A percentile compares a stretch with the other conserved stretches of the same genome.
phyloP scores from a whole-genome alignment of 768 basidiomycete genomes.

The Naganishia kalamii region DNA sequence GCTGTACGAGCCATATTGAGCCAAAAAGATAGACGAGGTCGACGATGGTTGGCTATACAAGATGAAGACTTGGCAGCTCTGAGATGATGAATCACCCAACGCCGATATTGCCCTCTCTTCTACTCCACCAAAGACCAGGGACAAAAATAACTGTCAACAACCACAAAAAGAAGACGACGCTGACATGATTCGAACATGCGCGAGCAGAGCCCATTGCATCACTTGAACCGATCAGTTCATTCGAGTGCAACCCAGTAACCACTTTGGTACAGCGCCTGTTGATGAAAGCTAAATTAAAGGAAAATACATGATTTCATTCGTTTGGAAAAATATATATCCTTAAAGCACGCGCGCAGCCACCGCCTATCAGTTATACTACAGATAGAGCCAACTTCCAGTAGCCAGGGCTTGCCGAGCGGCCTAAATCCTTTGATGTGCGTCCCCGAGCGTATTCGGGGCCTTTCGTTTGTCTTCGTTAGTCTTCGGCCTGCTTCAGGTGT shows the following conservation, averaged over 20 bases:
- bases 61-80: not conserved
- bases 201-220: constrained; percentile 15
- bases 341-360: too few species aligned
- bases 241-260: constrained; percentile 20
- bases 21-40: not conserved
- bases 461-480: too few species aligned
- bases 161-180: constrained; percentile 11
- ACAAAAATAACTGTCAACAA: not conserved
- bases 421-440: too few species aligned
- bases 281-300: not conserved
- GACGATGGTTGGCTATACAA: not conserved
- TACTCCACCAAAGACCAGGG: not conserved
- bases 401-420: too few species aligned
- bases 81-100: not conserved
- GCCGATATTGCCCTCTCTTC: not conserved
- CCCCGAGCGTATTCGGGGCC: too few species aligned
- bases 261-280: constrained; percentile 17
- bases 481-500: too few species aligned
- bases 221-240: not conserved
- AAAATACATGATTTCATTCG: too few species aligned
- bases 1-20: not conserved
- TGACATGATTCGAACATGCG: constrained; percentile 20
- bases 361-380: too few species aligned
- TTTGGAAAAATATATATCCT: too few species aligned
- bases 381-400: too few species aligned